Evolutionary conservation across 257 asterid genomes (phyloP), one percentile per base, ranked within the genome.

Genomic region (Fraxinus excelsior): DNA sequence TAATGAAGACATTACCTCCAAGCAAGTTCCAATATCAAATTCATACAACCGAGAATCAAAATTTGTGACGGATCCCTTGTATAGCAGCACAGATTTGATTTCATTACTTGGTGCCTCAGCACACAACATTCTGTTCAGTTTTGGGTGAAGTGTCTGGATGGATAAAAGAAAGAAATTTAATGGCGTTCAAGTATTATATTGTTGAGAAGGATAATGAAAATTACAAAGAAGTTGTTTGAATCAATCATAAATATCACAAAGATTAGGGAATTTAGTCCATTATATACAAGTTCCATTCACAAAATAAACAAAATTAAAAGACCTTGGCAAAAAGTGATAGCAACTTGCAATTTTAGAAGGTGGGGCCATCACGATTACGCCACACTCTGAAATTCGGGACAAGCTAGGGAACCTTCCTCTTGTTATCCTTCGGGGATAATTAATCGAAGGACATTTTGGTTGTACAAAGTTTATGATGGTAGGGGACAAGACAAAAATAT

Each of bases 21-120:
- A 89, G 87, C 98, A 95, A 80, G 99, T 90, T 77, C 88, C 98
- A 79, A 95, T 93, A 85, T 93, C 98, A 82, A 88, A 88, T 29
- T 89, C 94, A 80, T 56, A 78, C 85, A 95, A 78, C 42, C 88
- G 90, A 66, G 96, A 88, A 83, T 95, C 98, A 74, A 86, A 91
- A 38, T 72, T 75, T 4, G 89, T 85, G 84, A 95, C 89, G 51
- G 98, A 91, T 66, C 98, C 99, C 53, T 89, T 86, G 76, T 83
- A 95, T 21, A 95, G 86, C 71, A 88, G 86, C 26, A 92, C 97
- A 81, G 90, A 87, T 81, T 84, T 88, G 84, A 93, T 88, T 60
- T 82, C 78, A 74, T 87, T 77, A 73, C 84, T 79, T 13, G 91
- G 81, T 51, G 46, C 84, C 53, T 86, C 80, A 42, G 86, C 72